These are phyloP conservation scores for Ambrosiella xylebori DNA, from an alignment of 2,329 filamentous ascomycete species.

Conservation along the genomic window DNA sequence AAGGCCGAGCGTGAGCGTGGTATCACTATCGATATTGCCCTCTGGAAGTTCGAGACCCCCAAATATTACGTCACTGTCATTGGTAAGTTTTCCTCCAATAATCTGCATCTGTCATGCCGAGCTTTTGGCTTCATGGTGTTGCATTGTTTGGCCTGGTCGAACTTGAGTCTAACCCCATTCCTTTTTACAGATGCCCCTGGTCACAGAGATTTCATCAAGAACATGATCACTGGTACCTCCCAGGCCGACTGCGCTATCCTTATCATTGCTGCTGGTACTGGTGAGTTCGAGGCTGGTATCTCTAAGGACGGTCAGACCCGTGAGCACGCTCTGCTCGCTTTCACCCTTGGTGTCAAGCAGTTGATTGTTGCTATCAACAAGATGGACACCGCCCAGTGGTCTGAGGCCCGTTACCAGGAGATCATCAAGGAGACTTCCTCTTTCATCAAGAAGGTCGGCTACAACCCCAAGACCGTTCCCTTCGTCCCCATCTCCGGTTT, in stretches of 20 bases:
- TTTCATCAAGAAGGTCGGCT: constrained; percentile 99
- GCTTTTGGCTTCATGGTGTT: not conserved
- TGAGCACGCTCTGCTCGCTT: constrained; percentile 99
- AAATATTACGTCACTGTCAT: constrained; percentile 98
- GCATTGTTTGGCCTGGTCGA: constrained; percentile 1
- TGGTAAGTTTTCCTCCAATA: constrained; percentile 36
- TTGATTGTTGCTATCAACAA: constrained; percentile 99
- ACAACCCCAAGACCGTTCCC: constrained; percentile 96
- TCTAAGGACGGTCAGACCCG: constrained; percentile 99
- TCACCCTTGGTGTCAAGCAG: constrained; percentile 99
- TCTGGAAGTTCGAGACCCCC: constrained; percentile 99
- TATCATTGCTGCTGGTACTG: constrained; percentile 99
- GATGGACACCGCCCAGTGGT: constrained; percentile 99
- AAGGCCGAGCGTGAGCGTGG: constrained; percentile 99
- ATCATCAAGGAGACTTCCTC: constrained; percentile 99
- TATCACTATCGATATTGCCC: constrained; percentile 99
- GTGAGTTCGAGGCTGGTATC: constrained; percentile 99
- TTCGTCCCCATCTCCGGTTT: constrained; percentile 99
- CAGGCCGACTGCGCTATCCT: constrained; percentile 99
- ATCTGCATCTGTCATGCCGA: no score
- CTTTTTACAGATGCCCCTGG: constrained; percentile 63
- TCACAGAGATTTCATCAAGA: constrained; percentile 99
- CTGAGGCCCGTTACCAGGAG: constrained; percentile 88
- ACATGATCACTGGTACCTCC: constrained; percentile 99
- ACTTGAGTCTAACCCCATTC: constrained; percentile 1